phyloP scores from a whole-genome alignment of 805 yeast species.

The Henningerozyma blattae region DNA sequence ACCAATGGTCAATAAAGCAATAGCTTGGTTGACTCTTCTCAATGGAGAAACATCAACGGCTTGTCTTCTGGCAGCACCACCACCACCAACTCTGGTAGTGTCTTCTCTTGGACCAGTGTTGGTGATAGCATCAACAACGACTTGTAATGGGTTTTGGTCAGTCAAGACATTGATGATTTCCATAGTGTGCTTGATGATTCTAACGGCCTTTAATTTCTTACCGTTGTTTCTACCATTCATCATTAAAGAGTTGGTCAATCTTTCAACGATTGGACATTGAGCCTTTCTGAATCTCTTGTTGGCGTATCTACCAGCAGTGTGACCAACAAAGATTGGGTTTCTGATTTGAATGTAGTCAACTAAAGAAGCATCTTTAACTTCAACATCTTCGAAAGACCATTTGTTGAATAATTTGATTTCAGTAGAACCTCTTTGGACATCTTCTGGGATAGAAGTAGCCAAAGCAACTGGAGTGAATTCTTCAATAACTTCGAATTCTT shows the following conservation, averaged over 20 bases:
- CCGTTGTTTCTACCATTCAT: slow-evolving; percentile 99
- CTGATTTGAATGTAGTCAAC: slow-evolving; percentile 97
- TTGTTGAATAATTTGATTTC: slow-evolving; percentile 98
- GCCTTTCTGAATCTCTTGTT: slow-evolving; percentile 99
- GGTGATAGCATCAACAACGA: slow-evolving; percentile 96
- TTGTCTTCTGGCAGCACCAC: slow-evolving; percentile 99
- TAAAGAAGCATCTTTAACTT: slow-evolving; percentile 94
- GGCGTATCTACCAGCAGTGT: slow-evolving; percentile 99
- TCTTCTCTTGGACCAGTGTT: slow-evolving; percentile 99
- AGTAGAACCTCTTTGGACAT: slow-evolving; percentile 88
- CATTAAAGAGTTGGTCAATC: slow-evolving; percentile 99
- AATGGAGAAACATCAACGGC: slow-evolving; percentile 99
- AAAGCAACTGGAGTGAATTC: slow-evolving; percentile 62
- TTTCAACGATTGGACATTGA: slow-evolving; percentile 98
- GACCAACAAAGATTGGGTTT: slow-evolving; percentile 94
- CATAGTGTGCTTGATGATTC: slow-evolving; percentile 98
- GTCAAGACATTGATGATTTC: slow-evolving; percentile 96
- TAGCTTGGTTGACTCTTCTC: slow-evolving; percentile 99
- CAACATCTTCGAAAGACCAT: slow-evolving; percentile 97
- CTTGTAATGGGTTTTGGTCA: slow-evolving; percentile 99
- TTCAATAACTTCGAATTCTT: slow-evolving; percentile 60
- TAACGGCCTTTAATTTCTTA: slow-evolving; percentile 99
- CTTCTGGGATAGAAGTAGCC: slow-evolving; percentile 96
- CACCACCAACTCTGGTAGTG: slow-evolving; percentile 99
- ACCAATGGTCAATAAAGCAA: slow-evolving; percentile 96